Conservation (phyloP, 352 stramenopile genomes). For the Pythium aphanidermatum region DNA sequence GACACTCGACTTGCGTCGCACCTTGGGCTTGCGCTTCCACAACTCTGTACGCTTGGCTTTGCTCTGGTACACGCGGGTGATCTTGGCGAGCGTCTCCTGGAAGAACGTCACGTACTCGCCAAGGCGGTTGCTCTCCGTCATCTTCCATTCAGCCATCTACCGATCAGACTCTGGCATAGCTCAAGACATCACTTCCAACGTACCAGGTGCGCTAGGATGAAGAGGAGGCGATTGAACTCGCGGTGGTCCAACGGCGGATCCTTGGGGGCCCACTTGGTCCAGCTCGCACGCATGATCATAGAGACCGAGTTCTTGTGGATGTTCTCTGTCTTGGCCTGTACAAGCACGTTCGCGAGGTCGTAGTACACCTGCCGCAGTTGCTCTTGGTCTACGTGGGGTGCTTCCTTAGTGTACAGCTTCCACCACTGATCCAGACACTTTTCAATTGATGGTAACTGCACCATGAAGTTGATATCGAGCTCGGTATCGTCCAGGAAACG, state of each 20-base stretch:
- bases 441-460: slow-evolving; percentile 78
- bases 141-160: too few species aligned
- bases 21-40: slow-evolving; percentile 20
- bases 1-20: slow-evolving; percentile 23
- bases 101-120: slow-evolving; percentile 75
- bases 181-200: background rate
- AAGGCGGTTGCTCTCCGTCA: slow-evolving; percentile 61
- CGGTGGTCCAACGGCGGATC: slow-evolving; percentile 42
- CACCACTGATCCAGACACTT: slow-evolving; percentile 71
- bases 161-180: too few species aligned
- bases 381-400: slow-evolving; percentile 41
- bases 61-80: slow-evolving; percentile 37
- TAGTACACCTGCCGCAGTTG: slow-evolving; percentile 65
- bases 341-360: slow-evolving; percentile 62
- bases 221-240: slow-evolving; percentile 64
- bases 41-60: slow-evolving; percentile 25
- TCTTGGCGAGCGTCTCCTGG: slow-evolving; percentile 56
- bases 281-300: slow-evolving; percentile 60
- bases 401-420: slow-evolving; percentile 40
- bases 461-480: slow-evolving; percentile 80
- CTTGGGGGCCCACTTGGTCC: slow-evolving; percentile 63
- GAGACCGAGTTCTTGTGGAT: slow-evolving; percentile 76
- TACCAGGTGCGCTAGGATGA: slow-evolving; percentile 72
- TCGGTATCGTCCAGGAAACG: slow-evolving; percentile 68
- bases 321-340: slow-evolving; percentile 71